A percentile compares a stretch with the other conserved stretches of the same genome.
phyloP scores from a whole-genome alignment of 306 rosid genomes.

The Oemleria cerasiformis region DNA sequence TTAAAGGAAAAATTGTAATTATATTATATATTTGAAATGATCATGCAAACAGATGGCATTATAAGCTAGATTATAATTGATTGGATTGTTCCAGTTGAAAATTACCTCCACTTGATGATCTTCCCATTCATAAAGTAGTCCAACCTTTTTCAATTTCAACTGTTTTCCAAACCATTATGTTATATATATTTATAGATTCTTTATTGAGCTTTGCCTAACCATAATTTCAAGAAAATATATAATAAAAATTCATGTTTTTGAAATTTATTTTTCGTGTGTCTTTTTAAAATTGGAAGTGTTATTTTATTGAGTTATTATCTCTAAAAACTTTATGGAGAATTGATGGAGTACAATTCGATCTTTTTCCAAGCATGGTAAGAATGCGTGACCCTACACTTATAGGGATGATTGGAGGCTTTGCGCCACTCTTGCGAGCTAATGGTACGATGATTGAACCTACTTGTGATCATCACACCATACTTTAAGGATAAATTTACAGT shows the following conservation, averaged over 20 bases:
- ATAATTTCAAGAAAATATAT: not conserved
- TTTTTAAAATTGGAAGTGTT: not conserved
- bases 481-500: slow-evolving; percentile 20
- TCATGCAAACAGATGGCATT: slow-evolving; percentile 1
- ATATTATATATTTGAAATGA: not conserved
- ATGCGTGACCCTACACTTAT: not conserved
- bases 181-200: not conserved
- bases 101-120: not conserved
- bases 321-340: too few species aligned
- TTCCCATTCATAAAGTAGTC: not conserved
- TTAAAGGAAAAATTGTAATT: not conserved
- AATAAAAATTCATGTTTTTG: not conserved
- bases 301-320: too few species aligned
- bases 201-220: not conserved
- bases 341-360: too few species aligned
- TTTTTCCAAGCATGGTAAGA: not conserved
- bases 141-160: not conserved
- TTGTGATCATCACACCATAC: not conserved
- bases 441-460: not conserved
- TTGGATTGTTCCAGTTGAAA: slow-evolving; percentile 1
- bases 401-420: not conserved
- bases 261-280: not conserved
- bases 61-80: not conserved
- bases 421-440: not conserved
- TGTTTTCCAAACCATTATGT: not conserved